phyloP scores from a whole-genome alignment of 2,329 filamentous ascomycete genomes.

The Penicillium aurantiogriseum region DNA sequence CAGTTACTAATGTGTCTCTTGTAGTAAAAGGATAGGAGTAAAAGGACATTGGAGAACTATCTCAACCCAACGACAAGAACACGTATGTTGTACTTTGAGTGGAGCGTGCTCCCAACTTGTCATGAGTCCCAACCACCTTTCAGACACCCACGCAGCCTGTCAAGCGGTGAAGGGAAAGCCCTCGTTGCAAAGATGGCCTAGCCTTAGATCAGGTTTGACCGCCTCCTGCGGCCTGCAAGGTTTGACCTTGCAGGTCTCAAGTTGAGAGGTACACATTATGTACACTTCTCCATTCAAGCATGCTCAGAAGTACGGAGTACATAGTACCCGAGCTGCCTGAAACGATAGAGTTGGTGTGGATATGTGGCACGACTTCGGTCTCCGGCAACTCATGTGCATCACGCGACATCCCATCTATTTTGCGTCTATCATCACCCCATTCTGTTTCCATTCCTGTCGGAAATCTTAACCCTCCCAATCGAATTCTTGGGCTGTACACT shows the following conservation, averaged over 20 bases:
- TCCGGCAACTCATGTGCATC: constrained; percentile 10
- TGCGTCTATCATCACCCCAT: neutral
- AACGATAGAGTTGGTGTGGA: constrained; percentile 7
- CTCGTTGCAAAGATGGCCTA: constrained; percentile 13
- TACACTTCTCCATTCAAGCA: constrained; percentile 5
- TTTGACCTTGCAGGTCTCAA: constrained; percentile 26
- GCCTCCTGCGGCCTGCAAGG: constrained; percentile 30
- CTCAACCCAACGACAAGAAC: constrained; percentile 1
- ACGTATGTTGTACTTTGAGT: constrained; percentile 6
- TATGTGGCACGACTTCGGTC: constrained; percentile 13
- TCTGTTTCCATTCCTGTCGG: neutral
- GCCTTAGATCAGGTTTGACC: constrained; percentile 27
- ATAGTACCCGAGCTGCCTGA: neutral
- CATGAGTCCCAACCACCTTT: constrained; percentile 12
- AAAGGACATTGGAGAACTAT: neutral
- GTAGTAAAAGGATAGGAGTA: no score
- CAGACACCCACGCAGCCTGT: constrained; percentile 25
- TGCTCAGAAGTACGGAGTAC: constrained; percentile 10
- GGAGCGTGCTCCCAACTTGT: constrained; percentile 11
- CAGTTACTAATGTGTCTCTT: constrained; percentile 1
- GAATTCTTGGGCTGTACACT: neutral
- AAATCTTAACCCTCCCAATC: neutral
- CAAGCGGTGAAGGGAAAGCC: constrained; percentile 22
- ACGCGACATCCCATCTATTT: constrained; percentile 6
- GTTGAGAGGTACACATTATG: constrained; percentile 8